phyloP scores from a whole-genome alignment of 441 rosid species.

The Sinapis alba region DNA sequence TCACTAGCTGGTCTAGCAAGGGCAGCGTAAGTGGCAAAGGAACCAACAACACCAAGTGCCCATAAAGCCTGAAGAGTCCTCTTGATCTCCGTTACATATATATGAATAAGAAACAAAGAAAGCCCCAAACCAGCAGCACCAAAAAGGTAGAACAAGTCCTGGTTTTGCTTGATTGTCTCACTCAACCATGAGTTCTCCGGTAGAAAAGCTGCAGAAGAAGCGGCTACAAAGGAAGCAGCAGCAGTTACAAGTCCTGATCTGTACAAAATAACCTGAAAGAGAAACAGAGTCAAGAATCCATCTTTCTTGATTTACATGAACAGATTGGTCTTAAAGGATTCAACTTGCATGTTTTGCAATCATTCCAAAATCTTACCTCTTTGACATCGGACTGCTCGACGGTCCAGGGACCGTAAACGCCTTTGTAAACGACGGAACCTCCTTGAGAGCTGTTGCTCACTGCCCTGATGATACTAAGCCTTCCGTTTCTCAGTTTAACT shows the following conservation, averaged over 20 bases:
- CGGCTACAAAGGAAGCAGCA: conserved; percentile 75
- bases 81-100: conserved; percentile 89
- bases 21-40: conserved; percentile 55
- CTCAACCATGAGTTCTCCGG: conserved; percentile 51
- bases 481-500: conserved; percentile 24
- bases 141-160: conserved; percentile 60
- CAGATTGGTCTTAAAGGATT: background rate
- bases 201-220: conserved; percentile 75
- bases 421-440: conserved; percentile 58
- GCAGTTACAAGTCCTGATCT: conserved; percentile 84
- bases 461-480: conserved; percentile 56
- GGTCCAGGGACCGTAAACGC: conserved; percentile 84
- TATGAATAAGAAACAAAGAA: conserved; percentile 77
- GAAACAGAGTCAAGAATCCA: background rate
- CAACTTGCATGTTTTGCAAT: conserved; percentile 8
- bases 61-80: conserved; percentile 93
- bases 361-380: conserved; percentile 54
- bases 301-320: background rate
- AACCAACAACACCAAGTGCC: conserved; percentile 83
- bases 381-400: conserved; percentile 80
- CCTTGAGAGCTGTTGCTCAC: conserved; percentile 56
- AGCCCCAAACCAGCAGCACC: conserved; percentile 87
- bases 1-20: conserved; percentile 77
- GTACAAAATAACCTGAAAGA: conserved; percentile 76
- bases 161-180: conserved; percentile 60